Base-by-base conservation (phyloP, 306 rosid genomes). In the Cajanus cajan region DNA sequence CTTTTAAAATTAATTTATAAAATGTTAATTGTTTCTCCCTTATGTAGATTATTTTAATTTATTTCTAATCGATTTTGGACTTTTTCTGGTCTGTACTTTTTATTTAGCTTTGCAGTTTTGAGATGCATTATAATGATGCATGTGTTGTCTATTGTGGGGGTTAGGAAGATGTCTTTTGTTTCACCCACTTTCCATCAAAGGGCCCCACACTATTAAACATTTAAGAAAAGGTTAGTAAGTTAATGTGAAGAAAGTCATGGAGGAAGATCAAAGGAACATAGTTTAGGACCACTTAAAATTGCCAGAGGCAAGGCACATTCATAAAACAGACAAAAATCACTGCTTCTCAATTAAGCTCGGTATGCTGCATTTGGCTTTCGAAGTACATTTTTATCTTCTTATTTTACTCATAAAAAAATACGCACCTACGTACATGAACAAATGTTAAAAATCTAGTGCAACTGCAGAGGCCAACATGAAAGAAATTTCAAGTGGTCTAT, bases 271-370 rank as follows among this genome's bases (percentile, higher is more conserved):
- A 85, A 72, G 78, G 80, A 82, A 71, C 82, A 68, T 63, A 61
- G 11, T 64, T 41, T 80, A 54, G 93, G 96, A 87, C 91, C 96
- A 89, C 96, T 80, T 40, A 19, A 15, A 28, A 61, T 43, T 71
- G 84, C 72, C 51, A 81, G 78, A 77, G 34, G 16, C 75, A 65
- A 66, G 58, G 44, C 57, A 52, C 12, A 51, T 15, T 16, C 44
- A 71, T 10, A 57, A 10, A 54, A 36, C 71, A 66, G 71, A 52
- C 44, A 74, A 67, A 74, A 37, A 63, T 55, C 76, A 67, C 44
- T 25, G 65, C 43, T 51, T 69, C 52, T 82, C 78, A 74, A 70
- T 63, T 52, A 57, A 73, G 82, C 63, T 77, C 16, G 22, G 4
- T 63, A n/a, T 58, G 39, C 18, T 25, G 39, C 18, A 58, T 58